Conservation (phyloP, 306 rosid genomes). For the Sindora glabra region DNA sequence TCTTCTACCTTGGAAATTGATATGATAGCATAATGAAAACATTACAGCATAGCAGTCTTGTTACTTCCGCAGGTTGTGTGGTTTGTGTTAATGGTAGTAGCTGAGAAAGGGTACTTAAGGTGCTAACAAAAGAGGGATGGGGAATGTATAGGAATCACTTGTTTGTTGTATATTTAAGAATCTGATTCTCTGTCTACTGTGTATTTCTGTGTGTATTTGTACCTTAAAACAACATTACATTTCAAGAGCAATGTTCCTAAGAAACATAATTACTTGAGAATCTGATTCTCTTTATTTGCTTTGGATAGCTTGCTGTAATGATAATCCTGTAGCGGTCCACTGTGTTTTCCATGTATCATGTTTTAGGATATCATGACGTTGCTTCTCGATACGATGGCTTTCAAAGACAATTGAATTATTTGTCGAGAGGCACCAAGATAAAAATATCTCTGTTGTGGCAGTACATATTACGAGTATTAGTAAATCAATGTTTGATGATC, state of each 20-base stretch:
- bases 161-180: constrained; percentile 15
- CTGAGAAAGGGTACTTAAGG: not conserved
- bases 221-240: constrained; percentile 26
- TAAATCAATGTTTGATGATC: too few species aligned
- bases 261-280: too few species aligned
- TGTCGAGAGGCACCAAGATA: constrained; percentile 53
- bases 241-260: constrained; percentile 30
- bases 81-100: constrained; percentile 2
- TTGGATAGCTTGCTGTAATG: too few species aligned
- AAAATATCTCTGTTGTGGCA: constrained; percentile 49
- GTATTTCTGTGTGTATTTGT: constrained; percentile 3
- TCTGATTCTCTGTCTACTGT: constrained; percentile 29
- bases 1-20: constrained; percentile 33
- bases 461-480: constrained; percentile 14
- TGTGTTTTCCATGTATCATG: constrained; percentile 39
- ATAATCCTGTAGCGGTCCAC: not conserved
- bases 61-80: constrained; percentile 1
- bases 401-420: constrained; percentile 59
- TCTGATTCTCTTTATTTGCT: too few species aligned
- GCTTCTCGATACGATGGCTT: constrained; percentile 54
- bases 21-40: constrained; percentile 20
- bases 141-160: constrained; percentile 17
- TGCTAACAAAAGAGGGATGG: not conserved
- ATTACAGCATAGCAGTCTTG: constrained; percentile 3
- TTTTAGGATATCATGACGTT: constrained; percentile 57